phyloP scores from a whole-genome alignment of 257 asterid species.

The Salvia splendens region DNA sequence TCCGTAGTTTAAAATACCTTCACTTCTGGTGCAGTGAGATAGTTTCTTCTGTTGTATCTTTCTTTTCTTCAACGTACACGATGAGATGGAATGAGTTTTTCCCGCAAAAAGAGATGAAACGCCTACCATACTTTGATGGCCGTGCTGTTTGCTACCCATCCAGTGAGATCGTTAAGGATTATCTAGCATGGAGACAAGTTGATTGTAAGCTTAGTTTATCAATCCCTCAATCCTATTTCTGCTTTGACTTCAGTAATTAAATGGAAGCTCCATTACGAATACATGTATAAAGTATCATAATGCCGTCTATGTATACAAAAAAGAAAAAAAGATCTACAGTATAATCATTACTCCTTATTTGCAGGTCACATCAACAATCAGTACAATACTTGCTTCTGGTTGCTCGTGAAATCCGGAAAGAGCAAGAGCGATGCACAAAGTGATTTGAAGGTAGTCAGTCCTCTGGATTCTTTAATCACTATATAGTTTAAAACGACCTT shows the following conservation, averaged over 20 bases:
- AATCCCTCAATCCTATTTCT: not conserved
- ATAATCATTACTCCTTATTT: conserved; percentile 19
- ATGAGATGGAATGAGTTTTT: conserved; percentile 72
- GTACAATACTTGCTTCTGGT: conserved; percentile 93
- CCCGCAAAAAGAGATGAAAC: conserved; percentile 57
- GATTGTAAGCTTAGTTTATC: conserved; percentile 60
- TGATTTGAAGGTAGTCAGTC: conserved; percentile 54
- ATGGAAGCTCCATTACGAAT: conserved; percentile 2
- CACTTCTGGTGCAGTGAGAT: conserved; percentile 52
- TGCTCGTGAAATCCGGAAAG: conserved; percentile 87
- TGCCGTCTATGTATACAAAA: not conserved
- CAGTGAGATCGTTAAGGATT: conserved; percentile 62
- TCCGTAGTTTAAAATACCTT: conserved; percentile 7
- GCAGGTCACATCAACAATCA: conserved; percentile 94
- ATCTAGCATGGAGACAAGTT: conserved; percentile 94
- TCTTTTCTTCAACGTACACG: conserved; percentile 68
- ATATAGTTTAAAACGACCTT: too few species aligned
- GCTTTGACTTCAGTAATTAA: conserved; percentile 1
- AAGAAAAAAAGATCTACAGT: not conserved
- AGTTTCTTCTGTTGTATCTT: conserved; percentile 68
- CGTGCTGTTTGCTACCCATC: conserved; percentile 90
- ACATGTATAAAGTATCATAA: not conserved
- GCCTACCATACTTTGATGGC: conserved; percentile 75
- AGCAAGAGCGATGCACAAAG: conserved; percentile 75
- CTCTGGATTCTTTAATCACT: not conserved